phyloP scores from a whole-genome alignment of 2,329 filamentous ascomycete species.

The Trichoderma sp. region DNA sequence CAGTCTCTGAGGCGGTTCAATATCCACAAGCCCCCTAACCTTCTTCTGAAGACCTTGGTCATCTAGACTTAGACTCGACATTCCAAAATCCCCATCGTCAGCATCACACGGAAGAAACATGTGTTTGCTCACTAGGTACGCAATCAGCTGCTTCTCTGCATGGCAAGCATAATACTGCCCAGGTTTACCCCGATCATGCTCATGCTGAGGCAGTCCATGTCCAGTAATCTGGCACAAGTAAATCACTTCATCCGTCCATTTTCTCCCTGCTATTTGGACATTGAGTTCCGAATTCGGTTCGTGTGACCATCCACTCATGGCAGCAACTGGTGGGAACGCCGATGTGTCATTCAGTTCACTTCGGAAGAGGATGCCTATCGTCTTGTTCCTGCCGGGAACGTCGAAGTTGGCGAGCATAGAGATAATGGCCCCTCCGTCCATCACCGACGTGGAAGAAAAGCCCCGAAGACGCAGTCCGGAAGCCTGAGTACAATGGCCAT shows the following conservation, averaged over 20 bases:
- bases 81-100: not conserved
- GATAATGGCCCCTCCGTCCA: not conserved
- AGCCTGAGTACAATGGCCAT: not conserved
- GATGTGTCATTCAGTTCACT: not conserved
- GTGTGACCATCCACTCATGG: not conserved
- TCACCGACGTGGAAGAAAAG: not conserved
- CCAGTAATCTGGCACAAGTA: not conserved
- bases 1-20: not conserved
- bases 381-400: not conserved
- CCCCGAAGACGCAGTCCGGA: not conserved
- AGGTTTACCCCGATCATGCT: not conserved
- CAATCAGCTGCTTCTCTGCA: not conserved
- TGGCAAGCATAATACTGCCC: not conserved
- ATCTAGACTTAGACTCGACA: not conserved
- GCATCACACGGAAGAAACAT: not conserved
- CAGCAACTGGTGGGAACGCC: not conserved
- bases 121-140: not conserved
- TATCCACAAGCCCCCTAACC: not conserved
- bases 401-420: not conserved
- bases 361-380: not conserved
- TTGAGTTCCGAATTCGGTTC: too few relatives aligned
- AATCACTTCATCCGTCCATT: not conserved
- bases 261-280: too few relatives aligned
- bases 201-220: not conserved
- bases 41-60: not conserved